Evolutionary conservation across 2,329 filamentous ascomycete species (phyloP), one percentile per base, ranked within the genome.

Genomic region (Diaporthe sp.): DNA sequence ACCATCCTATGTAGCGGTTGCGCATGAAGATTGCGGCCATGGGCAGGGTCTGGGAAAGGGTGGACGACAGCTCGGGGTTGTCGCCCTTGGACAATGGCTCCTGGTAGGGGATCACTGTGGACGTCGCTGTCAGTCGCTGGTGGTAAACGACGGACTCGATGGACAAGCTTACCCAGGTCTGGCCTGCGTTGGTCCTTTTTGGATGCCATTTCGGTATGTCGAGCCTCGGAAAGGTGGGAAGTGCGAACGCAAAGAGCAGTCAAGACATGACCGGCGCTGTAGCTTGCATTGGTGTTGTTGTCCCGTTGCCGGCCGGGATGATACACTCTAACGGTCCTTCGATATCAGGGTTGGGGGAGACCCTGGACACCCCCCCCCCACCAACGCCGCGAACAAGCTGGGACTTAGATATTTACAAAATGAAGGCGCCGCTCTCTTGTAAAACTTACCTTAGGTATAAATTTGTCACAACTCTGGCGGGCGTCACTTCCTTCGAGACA

Each of bases 21-120:
- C 95, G 91, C 80, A 94, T 97, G 83, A 98, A 97, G 90, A 98
- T 97, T 78, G 96, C 96, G 75, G 95, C 95, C 96, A 98, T 98
- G 76, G 96, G 96, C 82, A 98, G 88, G 49, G 96, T 97, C 82
- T 93, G 96, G 39, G 90, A 87, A 73, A 93, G 82, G 39, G 89
- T 95, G 85, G 94, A 93, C 72, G 91, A 88, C 84, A 98, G 90
- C 82, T 98, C 95, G 78, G 90, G 87, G 77, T 87, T 81, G 28
- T 91, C 89, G 81, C 89, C 90, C 81, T 92, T 92, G 80, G 91
- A 87, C 67, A 89, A 87, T 58, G 95, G 95, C 80, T 94, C 93
- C 84, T 95, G 92, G 85, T 97, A 98, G 76, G 96, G 96, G 80
- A 98, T 94, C 83, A 96, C 96, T 98, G 83, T 42, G 53, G 31